Percentiles rank a stretch among this genome's conserved stretches.
Conservation (phyloP, 202 grass and related monocot species). For the Carex sylvatica region DNA sequence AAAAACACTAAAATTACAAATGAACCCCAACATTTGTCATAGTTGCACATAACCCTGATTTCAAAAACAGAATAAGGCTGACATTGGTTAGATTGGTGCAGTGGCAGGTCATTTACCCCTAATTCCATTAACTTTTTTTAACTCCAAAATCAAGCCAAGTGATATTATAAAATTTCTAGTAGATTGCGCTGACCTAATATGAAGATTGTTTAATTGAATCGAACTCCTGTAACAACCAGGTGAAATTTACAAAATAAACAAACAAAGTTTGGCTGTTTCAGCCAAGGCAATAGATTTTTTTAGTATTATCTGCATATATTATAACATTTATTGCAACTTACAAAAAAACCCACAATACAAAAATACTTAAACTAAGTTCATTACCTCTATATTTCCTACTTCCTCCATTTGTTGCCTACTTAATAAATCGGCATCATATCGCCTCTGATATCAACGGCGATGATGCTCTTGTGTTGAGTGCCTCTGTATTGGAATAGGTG, state of each 20-base stretch:
- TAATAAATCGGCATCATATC: conserved; percentile 54
- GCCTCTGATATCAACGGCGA: conserved; percentile 54
- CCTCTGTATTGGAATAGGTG: conserved; percentile 41
- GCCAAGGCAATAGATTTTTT: background rate
- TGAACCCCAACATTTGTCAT: background rate
- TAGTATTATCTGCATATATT: background rate
- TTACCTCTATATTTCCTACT: conserved; percentile 98
- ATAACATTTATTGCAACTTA: conserved; percentile 3
- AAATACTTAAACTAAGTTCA: background rate
- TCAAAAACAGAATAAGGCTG: too few species aligned
- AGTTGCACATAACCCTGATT: background rate
- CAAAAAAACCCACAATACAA: background rate
- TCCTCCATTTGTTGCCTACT: conserved; percentile 85
- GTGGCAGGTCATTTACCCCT: background rate
- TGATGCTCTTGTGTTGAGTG: conserved; percentile 46
- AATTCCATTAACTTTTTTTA: background rate
- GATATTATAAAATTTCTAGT: background rate
- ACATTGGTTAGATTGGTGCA: background rate
- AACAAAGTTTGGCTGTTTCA: background rate
- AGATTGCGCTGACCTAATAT: background rate
- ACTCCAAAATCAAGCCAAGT: background rate
- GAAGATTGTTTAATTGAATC: background rate
- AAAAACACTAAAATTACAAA: too few species aligned
- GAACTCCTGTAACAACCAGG: background rate
- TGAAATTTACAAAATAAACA: background rate